These are phyloP conservation scores for Ulota crispa DNA, from an alignment of 225 moss, liverwort and hornwort species.

Conservation along the genomic window DNA sequence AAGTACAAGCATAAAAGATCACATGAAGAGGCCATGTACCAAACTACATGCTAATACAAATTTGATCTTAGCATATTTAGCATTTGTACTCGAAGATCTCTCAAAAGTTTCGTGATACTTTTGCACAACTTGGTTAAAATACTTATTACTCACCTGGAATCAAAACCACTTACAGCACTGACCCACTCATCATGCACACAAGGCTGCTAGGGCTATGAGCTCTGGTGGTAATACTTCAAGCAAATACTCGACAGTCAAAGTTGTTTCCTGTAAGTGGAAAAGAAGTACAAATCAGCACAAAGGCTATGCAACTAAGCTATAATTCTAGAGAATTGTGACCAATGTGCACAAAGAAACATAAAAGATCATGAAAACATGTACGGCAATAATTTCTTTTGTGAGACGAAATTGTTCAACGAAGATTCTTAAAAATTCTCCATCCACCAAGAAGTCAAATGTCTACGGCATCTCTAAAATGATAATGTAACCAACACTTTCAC, in stretches of 20 bases:
- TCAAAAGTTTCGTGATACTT: background rate
- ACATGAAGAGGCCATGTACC: too few species aligned
- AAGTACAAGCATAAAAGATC: background rate
- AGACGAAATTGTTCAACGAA: slow-evolving; percentile 69
- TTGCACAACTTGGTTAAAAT: background rate
- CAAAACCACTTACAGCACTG: slow-evolving; percentile 72
- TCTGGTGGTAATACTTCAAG: slow-evolving; percentile 76
- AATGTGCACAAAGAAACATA: too few species aligned
- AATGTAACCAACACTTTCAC: background rate
- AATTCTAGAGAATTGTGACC: too few species aligned
- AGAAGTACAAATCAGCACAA: slow-evolving; percentile 13
- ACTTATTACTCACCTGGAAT: slow-evolving; percentile 25
- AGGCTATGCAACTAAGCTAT: slow-evolving; percentile 29
- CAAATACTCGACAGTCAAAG: slow-evolving; percentile 77
- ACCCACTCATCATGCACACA: slow-evolving; percentile 89
- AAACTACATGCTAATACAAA: too few species aligned
- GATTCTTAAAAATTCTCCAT: slow-evolving; percentile 75
- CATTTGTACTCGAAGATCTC: too few species aligned
- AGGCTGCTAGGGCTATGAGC: slow-evolving; percentile 55
- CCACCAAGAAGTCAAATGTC: slow-evolving; percentile 88
- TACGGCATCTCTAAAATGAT: slow-evolving; percentile 25
- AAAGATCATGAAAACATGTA: slow-evolving; percentile 26
- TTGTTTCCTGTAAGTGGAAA: slow-evolving; percentile 57
- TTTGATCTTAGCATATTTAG: too few species aligned
- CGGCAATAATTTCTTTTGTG: slow-evolving; percentile 67